Base-by-base conservation (phyloP, 257 asterid species). In the Petrea volubilis region DNA sequence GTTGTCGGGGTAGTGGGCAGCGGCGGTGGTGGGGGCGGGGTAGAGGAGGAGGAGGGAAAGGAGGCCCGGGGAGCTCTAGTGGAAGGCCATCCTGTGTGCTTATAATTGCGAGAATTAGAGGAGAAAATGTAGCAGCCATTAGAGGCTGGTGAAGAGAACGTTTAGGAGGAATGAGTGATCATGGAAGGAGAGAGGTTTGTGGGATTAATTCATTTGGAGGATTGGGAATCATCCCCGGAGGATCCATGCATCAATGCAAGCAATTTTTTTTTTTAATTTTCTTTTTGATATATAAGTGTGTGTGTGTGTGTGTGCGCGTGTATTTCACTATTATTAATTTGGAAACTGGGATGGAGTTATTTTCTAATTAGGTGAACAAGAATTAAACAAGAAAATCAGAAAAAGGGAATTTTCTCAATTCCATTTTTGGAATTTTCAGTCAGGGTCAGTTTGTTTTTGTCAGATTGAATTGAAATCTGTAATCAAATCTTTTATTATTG, bases 1-100 rank as follows among this genome's bases (percentile, higher is more conserved):
- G 59, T 55, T 0, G 58, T 25, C 6, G 1, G 66, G 82, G 38
- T 18, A 61, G 38, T 46, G 80, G 44, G 68, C 12, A 64, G 66
- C 66, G 72, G 80, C 7, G 53, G 40, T 12, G 36, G 29, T 46
- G 3, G 29, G 58, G 77, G 33, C 69, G 77, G 0, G 50, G 68
- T 28, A 87, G 68, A 52, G 80, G 67, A 64, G 78, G 80, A 68
- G 71, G 74, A 77, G 65, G 79, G 83, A 69, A 84, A 87, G 95
- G 89, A 84, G 86, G 90, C 89, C 85, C 53, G 80, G 57, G 59
- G 79, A 56, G 68, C 77, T 73, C 83, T 85, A 60, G 77, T 74
- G 64, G 78, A 77, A 69, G 86, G 94, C 92, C 96, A 90, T 85
- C 95, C 92, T 84, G 92, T 84, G 92, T 67, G 79, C 62, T 72